Base-by-base conservation (phyloP, 768 basidiomycete genomes). In the Leccinum rimulosum region DNA sequence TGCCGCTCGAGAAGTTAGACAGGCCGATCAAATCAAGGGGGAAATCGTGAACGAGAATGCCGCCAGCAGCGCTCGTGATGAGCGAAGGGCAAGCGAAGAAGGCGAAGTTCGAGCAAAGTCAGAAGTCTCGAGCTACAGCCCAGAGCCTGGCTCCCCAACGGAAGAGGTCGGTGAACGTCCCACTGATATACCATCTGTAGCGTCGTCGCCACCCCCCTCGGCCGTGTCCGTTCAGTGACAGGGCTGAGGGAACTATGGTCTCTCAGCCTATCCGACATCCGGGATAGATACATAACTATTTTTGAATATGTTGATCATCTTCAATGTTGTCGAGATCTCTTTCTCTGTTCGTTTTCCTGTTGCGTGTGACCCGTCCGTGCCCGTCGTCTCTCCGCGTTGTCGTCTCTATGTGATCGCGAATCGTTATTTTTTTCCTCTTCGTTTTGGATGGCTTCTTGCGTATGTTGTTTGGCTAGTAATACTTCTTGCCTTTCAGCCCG, bases 221-320 rank as follows among this genome's bases (percentile, higher is more conserved):
- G 70, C 70, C 50, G 69, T 71, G 59, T 71, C 70, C 43, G 57
- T 62, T 19, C 59, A 62, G 62, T 71, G 55, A 71, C 57, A n/a
- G 28, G 57, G 33, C 52, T 40, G 45, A 52, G 33, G 56, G 55
- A 5, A 33, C 40, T 52, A 50, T 50, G 54, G 51, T 43, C 48
- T 14, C 51, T 36, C 49, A 47, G 30, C 62, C 57, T 43, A 47
- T 47, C 49, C 59, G 58, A 58, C 43, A 22, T 33, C 60, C 36
- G 56, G 57, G 52, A 67, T 70, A 71, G 70, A 70, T 69, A 61
- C 61, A 67, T 61, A 61, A 67, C 63, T 68, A 61, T 68, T 68
- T 66, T 72, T 70, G 70, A 70, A 67, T 66, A 68, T 71, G 70
- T 71, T 68, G 70, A 71, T 55, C 70, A 66, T 72, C 64, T 71